Conservation (phyloP, 139 green algal species). For the Asterochloris erici region DNA sequence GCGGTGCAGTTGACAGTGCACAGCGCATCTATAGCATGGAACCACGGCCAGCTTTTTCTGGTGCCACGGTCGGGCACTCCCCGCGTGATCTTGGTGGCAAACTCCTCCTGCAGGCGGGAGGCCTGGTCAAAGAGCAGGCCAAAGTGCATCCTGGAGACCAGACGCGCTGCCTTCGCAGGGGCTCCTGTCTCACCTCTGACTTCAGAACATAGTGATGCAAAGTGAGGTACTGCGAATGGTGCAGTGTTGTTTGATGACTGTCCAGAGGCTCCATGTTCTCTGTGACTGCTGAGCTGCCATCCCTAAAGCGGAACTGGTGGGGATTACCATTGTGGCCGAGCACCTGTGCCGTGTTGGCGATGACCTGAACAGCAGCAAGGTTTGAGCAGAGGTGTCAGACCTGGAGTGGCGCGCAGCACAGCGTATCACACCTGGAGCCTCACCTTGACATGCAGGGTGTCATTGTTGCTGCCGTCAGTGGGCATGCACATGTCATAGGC, state of each 20-base stretch:
- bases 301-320: constrained; percentile 11
- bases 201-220: constrained; percentile 53
- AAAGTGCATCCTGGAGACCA: too few relatives aligned
- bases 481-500: constrained; percentile 18
- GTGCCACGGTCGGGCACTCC: too few relatives aligned
- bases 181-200: constrained; percentile 6
- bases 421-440: too few relatives aligned
- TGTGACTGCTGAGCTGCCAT: constrained; percentile 20
- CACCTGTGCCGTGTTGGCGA: constrained; percentile 26
- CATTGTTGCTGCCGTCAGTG: neutral
- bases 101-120: too few relatives aligned
- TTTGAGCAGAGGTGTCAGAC: too few relatives aligned
- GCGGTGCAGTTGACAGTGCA: too few relatives aligned
- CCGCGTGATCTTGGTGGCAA: too few relatives aligned
- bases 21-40: too few relatives aligned
- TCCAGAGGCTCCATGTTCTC: constrained; percentile 1
- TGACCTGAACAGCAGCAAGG: neutral
- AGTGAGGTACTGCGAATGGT: constrained; percentile 20
- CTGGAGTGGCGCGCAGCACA: too few relatives aligned
- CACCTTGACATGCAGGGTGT: constrained; percentile 21
- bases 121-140: too few relatives aligned
- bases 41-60: too few relatives aligned
- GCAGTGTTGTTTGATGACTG: neutral
- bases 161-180: too few relatives aligned
- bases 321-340: neutral